A percentile compares a stretch with the other conserved stretches of the same genome.
phyloP scores from a whole-genome alignment of 208 protist species.

The Leishmania tarentolae region DNA sequence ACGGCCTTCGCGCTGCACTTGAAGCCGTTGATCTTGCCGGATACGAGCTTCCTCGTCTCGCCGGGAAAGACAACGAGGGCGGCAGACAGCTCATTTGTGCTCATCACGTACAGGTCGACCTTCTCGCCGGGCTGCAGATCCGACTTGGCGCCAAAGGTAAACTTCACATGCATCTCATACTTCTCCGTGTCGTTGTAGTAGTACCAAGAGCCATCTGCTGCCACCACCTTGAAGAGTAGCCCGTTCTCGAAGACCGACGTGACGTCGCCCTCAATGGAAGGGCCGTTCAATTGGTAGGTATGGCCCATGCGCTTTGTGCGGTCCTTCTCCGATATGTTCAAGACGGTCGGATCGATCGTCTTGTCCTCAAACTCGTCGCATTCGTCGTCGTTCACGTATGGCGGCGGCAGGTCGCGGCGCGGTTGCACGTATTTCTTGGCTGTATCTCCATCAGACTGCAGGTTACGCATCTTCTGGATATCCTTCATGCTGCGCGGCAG shows the following conservation, averaged over 20 bases:
- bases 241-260: slow-evolving; percentile 66
- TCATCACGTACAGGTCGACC: slow-evolving; percentile 62
- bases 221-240: slow-evolving; percentile 74
- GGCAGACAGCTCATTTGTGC: slow-evolving; percentile 59
- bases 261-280: slow-evolving; percentile 51
- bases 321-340: slow-evolving; percentile 49
- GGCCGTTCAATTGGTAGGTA: slow-evolving; percentile 49
- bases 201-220: slow-evolving; percentile 60
- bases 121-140: slow-evolving; percentile 59
- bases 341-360: slow-evolving; percentile 56
- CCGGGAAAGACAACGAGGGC: slow-evolving; percentile 66
- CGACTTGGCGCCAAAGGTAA: slow-evolving; percentile 68
- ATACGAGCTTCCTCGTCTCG: slow-evolving; percentile 65
- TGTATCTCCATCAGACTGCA: slow-evolving; percentile 57
- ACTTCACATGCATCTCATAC: slow-evolving; percentile 86
- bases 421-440: slow-evolving; percentile 60
- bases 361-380: slow-evolving; percentile 85
- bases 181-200: slow-evolving; percentile 88
- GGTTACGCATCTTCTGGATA: slow-evolving; percentile 64
- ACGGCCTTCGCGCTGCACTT: slow-evolving; percentile 63
- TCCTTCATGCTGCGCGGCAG: slow-evolving; percentile 74
- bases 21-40: slow-evolving; percentile 72
- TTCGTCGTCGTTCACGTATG: slow-evolving; percentile 84
- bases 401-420: slow-evolving; percentile 57
- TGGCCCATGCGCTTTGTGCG: slow-evolving; percentile 13